Percentiles rank a stretch among this genome's conserved stretches.
Conservation (phyloP, 2,329 filamentous ascomycete genomes). For the Nemania bipapillata region DNA sequence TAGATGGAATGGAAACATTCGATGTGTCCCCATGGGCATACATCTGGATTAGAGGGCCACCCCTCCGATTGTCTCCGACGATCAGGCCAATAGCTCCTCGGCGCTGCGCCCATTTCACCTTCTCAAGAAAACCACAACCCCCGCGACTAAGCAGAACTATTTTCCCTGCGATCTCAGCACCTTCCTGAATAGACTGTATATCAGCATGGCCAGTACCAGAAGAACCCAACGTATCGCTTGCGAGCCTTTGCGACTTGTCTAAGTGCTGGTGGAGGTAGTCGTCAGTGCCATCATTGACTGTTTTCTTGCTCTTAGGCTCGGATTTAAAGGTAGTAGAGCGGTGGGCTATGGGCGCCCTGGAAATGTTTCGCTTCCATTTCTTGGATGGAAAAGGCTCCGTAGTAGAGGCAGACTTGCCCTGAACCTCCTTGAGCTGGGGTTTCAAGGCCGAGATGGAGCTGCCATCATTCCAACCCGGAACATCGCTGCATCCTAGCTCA, state of each 20-base stretch:
- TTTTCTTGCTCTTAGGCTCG: slow-evolving; percentile 49
- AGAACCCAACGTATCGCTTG: slow-evolving; percentile 51
- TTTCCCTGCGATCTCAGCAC: slow-evolving; percentile 91
- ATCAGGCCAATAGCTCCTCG: slow-evolving; percentile 89
- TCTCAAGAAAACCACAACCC: slow-evolving; percentile 95
- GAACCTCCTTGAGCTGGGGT: slow-evolving; percentile 53
- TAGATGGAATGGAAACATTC: slow-evolving; percentile 90
- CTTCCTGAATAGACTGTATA: slow-evolving; percentile 90
- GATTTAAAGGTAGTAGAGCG: slow-evolving; percentile 43
- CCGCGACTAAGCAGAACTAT: slow-evolving; percentile 90
- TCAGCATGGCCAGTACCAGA: slow-evolving; percentile 75
- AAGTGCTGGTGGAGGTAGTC: slow-evolving; percentile 76
- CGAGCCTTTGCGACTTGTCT: slow-evolving; percentile 48
- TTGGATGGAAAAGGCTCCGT: slow-evolving; percentile 50
- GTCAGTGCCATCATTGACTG: slow-evolving; percentile 80
- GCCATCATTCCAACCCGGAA: slow-evolving; percentile 83
- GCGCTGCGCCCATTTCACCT: slow-evolving; percentile 95
- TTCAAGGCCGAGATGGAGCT: slow-evolving; percentile 60
- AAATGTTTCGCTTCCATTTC: slow-evolving; percentile 53
- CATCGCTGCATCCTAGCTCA: slow-evolving; percentile 93
- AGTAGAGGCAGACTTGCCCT: slow-evolving; percentile 48
- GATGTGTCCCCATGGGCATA: slow-evolving; percentile 97
- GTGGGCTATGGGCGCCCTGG: slow-evolving; percentile 49
- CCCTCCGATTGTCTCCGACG: slow-evolving; percentile 90
- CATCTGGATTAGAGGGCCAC: slow-evolving; percentile 93